These are phyloP conservation scores for Helotiales sp. DNA, from an alignment of 2,329 filamentous ascomycete species.

Conservation along the genomic window DNA sequence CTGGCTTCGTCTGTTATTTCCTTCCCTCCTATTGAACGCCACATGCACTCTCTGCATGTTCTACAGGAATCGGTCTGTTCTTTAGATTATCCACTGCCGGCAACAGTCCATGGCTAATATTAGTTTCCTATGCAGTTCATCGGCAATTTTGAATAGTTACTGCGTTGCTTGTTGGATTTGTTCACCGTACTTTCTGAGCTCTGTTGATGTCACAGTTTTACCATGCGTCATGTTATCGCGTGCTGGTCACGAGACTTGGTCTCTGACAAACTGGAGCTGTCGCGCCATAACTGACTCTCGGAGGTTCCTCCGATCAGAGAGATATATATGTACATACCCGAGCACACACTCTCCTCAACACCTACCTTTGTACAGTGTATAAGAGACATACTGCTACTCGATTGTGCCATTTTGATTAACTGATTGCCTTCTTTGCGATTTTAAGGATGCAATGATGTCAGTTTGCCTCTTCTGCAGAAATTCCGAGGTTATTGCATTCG, in stretches of 20 bases:
- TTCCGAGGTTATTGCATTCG: not conserved
- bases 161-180: not conserved
- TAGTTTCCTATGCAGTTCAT: not conserved
- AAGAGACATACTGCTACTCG: too few species aligned
- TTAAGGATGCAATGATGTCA: not conserved
- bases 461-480: not conserved
- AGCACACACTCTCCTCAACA: not conserved
- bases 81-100: not conserved
- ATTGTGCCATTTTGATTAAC: too few species aligned
- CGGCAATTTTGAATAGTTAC: not conserved
- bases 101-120: not conserved
- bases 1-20: not conserved
- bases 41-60: not conserved
- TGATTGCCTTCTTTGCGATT: too few species aligned
- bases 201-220: not conserved
- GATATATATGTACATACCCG: too few species aligned
- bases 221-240: not conserved
- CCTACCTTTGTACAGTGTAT: not conserved
- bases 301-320: not conserved
- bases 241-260: not conserved
- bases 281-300: not conserved
- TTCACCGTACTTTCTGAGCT: not conserved
- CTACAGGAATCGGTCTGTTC: not conserved
- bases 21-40: not conserved
- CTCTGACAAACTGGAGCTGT: not conserved